A percentile compares a stretch with the other conserved stretches of the same genome.
Evolutionary conservation across 768 basidiomycete species (phyloP).

Genomic region (Lactarius psammicola): DNA sequence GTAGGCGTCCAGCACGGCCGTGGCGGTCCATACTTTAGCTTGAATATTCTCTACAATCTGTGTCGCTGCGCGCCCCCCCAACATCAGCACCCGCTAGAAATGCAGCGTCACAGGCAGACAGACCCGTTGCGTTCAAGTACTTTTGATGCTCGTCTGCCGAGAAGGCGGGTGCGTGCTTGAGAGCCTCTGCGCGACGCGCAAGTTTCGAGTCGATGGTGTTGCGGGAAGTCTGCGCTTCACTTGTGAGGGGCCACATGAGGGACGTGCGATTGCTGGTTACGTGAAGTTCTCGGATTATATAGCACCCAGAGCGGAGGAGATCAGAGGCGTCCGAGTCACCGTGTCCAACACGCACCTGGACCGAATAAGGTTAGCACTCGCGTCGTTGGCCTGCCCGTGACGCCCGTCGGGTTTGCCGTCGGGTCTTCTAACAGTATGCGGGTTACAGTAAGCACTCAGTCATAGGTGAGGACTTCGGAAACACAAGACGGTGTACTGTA

Average conservation of each 20-base stretch:
- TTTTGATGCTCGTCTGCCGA: slow-evolving; percentile 20
- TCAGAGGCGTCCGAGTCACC: too few species aligned
- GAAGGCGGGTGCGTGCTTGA: slow-evolving; percentile 24
- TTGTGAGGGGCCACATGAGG: slow-evolving; percentile 10
- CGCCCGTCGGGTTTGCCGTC: too few species aligned
- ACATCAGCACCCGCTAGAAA: slow-evolving; percentile 4
- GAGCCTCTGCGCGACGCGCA: slow-evolving; percentile 27
- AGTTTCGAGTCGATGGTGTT: slow-evolving; percentile 25
- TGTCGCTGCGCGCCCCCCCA: slow-evolving; percentile 34
- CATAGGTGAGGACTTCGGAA: too few species aligned
- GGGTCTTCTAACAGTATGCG: too few species aligned
- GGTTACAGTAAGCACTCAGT: too few species aligned
- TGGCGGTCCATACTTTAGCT: slow-evolving; percentile 46
- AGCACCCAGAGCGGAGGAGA: too few species aligned
- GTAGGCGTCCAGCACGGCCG: slow-evolving; percentile 46
- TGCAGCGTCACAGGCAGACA: neutral
- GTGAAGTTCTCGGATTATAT: neutral
- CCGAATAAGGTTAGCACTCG: neutral
- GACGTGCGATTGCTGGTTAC: neutral
- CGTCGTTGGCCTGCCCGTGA: too few species aligned
- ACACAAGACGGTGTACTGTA: too few species aligned
- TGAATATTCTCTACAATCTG: slow-evolving; percentile 46
- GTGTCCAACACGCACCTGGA: too few species aligned
- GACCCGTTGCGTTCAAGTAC: slow-evolving; percentile 53
- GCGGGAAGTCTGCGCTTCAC: slow-evolving; percentile 5